Base-by-base conservation (phyloP, 257 asterid species). In the Verbena officinalis region DNA sequence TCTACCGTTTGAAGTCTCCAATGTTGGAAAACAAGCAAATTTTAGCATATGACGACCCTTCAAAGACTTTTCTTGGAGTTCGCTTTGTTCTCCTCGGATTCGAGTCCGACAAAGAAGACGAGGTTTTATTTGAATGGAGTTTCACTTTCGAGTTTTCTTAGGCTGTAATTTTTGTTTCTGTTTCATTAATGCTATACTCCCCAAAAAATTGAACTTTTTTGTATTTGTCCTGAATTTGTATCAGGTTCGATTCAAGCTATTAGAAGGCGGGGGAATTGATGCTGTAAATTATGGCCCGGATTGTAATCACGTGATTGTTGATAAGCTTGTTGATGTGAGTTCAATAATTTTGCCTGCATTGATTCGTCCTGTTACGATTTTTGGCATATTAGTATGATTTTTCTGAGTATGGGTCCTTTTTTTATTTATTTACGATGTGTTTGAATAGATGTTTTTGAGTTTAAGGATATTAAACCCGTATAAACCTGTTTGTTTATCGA, bases 281-380 rank as follows among this genome's bases (percentile, higher is more conserved):
- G 85, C 72, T 72, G 84, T 71, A 14, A 74, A 61, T 27, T 86
- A 80, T 55, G 87, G 95, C 4, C 77, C 97, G 13, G 80, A 77
- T 69, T 94, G 96, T 62, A 88, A 81, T 21, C 95, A 88, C 67
- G 86, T 90, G 19, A 81, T 94, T 61, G 95, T 90, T 45, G 88
- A 85, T 71, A 74, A 78, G 70, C 61, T 83, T 73, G 80, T 77
- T 62, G 80, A 83, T 50, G 99, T 90, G 74, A 83, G 97, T 76
- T 53, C 1, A 54, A 42, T 16, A 11, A 20, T 38, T 52, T 34
- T 43, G 6, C 23, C 39, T 17, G 12, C 14, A 33, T 56, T 56
- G 12, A n/a, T 66, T 19, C 9, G 43, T 19, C 23, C 31, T 63
- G 59, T 50, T 50, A 30, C 13, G 64, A 56, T 40, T 63, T 59